phyloP scores from a whole-genome alignment of 2,329 filamentous ascomycete species.

The Pseudogymnoascus destructans region DNA sequence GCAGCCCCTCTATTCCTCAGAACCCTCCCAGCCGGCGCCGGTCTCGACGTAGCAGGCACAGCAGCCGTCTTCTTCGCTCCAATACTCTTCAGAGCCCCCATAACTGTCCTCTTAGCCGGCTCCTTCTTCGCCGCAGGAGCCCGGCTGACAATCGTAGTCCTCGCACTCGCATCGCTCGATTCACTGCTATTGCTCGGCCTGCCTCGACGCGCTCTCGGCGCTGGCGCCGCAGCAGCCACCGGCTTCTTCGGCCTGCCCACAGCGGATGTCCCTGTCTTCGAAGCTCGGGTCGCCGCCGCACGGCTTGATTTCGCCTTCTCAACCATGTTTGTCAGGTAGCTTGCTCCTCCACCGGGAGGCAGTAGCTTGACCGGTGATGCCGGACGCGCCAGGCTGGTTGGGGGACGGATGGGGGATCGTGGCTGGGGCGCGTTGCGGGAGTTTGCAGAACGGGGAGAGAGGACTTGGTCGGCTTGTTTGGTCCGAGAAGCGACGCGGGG shows the following conservation, averaged over 20 bases:
- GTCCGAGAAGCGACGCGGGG: slow-evolving; percentile 30
- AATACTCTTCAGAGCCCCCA: slow-evolving; percentile 38
- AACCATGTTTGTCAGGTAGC: slow-evolving; percentile 42
- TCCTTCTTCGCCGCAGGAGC: slow-evolving; percentile 28
- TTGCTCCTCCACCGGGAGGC: slow-evolving; percentile 29
- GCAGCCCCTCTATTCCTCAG: slow-evolving; percentile 36
- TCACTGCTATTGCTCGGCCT: slow-evolving; percentile 48
- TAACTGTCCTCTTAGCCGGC: slow-evolving; percentile 38
- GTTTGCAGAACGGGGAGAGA: slow-evolving; percentile 76
- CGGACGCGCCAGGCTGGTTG: slow-evolving; percentile 42
- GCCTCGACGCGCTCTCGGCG: slow-evolving; percentile 35
- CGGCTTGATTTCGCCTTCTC: slow-evolving; percentile 46
- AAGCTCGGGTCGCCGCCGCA: slow-evolving; percentile 29
- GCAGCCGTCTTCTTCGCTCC: slow-evolving; percentile 38
- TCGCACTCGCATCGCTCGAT: slow-evolving; percentile 46
- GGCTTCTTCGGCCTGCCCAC: slow-evolving; percentile 20
- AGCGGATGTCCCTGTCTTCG: slow-evolving; percentile 13
- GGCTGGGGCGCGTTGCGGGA: slow-evolving; percentile 36
- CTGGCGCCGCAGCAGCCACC: slow-evolving; percentile 28
- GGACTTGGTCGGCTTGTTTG: slow-evolving; percentile 42
- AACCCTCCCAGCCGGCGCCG: slow-evolving; percentile 34
- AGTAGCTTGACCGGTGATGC: slow-evolving; percentile 48
- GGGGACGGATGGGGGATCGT: slow-evolving; percentile 20
- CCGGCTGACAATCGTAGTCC: slow-evolving; percentile 39
- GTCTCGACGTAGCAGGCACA: slow-evolving; percentile 30